Percentiles rank a stretch among this genome's conserved stretches.
Conservation (phyloP, 75 land plant species). For the Selaginella moellendorffii region DNA sequence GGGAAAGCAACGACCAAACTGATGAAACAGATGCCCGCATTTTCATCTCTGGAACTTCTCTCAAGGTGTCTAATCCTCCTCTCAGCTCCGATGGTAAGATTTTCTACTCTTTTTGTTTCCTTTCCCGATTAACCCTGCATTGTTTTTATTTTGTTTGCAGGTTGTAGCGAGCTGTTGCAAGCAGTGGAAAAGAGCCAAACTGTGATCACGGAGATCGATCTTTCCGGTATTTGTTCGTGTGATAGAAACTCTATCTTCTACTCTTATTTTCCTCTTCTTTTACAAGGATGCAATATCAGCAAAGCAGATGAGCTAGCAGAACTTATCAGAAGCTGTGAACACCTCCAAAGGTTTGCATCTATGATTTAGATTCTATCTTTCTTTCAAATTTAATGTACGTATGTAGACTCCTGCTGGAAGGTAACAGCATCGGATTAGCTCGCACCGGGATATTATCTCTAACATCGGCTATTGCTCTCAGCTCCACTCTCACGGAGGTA, state of each 20-base stretch:
- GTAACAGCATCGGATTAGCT: conserved; percentile 29
- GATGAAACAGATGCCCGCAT: neutral
- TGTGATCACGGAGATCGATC: neutral
- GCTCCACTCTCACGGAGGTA: conserved; percentile 23
- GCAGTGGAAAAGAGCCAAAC: neutral
- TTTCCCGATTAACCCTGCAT: neutral
- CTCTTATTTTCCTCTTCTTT: too few species aligned
- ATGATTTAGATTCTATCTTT: neutral
- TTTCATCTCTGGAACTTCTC: neutral
- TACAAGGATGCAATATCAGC: conserved; percentile 33
- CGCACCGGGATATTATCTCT: conserved; percentile 23
- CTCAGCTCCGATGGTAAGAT: neutral
- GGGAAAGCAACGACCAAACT: neutral
- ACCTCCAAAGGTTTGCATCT: neutral
- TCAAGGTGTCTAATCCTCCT: neutral
- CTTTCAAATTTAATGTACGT: too few species aligned
- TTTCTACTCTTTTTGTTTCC: neutral
- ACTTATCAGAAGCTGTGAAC: conserved; percentile 10
- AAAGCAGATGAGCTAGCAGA: conserved; percentile 31
- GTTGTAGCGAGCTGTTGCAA: neutral
- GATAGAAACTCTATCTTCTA: neutral
- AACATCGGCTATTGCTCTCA: conserved; percentile 24
- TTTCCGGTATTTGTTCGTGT: neutral
- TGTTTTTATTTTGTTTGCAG: neutral
- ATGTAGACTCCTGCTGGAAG: conserved; percentile 22